phyloP scores from a whole-genome alignment of 108 stramenopile genomes.

The Asterionellopsis glacialis region DNA sequence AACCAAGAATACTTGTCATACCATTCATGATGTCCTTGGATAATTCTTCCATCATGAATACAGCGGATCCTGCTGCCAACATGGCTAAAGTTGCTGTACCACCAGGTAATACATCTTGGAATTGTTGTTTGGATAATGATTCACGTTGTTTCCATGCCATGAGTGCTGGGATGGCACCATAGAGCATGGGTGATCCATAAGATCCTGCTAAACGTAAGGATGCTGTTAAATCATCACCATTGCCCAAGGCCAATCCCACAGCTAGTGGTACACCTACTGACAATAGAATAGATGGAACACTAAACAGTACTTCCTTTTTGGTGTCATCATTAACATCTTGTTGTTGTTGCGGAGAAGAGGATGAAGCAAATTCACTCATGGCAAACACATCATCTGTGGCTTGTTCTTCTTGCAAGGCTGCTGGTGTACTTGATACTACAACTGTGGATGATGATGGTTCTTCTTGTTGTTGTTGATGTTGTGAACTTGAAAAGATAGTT shows the following conservation, averaged over 20 bases:
- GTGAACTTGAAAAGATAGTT: no score
- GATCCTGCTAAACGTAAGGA: constrained; percentile 34
- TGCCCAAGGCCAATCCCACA: not conserved
- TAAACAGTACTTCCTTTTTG: not conserved
- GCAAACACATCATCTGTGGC: not conserved
- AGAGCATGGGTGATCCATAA: constrained; percentile 46
- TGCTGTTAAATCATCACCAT: constrained; percentile 16
- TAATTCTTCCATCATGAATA: not conserved
- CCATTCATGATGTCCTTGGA: not conserved
- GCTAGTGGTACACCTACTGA: constrained; percentile 11
- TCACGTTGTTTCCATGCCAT: constrained; percentile 25
- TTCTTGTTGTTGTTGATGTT: no score
- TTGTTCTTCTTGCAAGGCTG: not conserved
- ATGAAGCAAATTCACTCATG: no score
- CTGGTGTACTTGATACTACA: not conserved
- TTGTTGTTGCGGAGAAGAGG: no score
- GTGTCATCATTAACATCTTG: no score
- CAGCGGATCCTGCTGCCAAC: not conserved
- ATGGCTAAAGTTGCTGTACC: not conserved
- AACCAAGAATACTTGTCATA: not conserved
- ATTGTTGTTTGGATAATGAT: not conserved
- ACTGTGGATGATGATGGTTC: not conserved
- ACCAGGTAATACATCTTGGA: not conserved
- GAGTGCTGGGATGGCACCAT: constrained; percentile 35
- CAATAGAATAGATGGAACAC: constrained; percentile 1